Conservation (phyloP, 352 stramenopile species). For the Pythium folliculosum region DNA sequence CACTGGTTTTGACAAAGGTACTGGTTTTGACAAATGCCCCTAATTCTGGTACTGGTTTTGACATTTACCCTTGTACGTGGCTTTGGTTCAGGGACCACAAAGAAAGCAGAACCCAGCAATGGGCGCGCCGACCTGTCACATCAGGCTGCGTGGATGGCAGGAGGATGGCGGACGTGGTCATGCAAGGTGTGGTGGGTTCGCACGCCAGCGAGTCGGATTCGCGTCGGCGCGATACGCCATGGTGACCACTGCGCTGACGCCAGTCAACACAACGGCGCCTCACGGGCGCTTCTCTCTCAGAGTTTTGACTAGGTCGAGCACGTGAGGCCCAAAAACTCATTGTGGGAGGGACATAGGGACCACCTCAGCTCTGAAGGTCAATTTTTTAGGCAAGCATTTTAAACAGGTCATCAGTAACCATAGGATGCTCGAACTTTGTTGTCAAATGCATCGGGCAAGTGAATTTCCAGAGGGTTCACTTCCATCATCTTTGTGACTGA, state of each 20-base stretch:
- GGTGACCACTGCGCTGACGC: constrained; percentile 4
- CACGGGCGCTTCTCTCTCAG: neutral
- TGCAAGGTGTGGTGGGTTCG: neutral
- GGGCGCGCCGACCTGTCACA: neutral
- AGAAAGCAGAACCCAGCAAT: neutral
- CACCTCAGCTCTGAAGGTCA: no score
- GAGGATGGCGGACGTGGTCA: neutral
- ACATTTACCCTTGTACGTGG: constrained; percentile 7
- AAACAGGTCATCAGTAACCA: neutral
- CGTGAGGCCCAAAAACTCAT: neutral
- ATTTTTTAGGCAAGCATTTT: neutral
- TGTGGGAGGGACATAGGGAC: neutral
- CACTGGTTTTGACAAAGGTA: constrained; percentile 11
- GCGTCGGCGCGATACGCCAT: neutral
- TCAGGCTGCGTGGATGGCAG: neutral
- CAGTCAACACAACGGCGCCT: neutral
- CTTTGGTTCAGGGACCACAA: neutral
- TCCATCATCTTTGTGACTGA: neutral
- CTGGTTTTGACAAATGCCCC: constrained; percentile 7
- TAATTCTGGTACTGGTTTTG: neutral
- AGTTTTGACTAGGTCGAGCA: neutral
- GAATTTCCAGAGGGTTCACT: neutral
- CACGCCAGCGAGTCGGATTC: neutral
- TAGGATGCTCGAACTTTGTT: neutral
- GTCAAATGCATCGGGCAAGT: neutral